Evolutionary conservation across 306 rosid species (phyloP).

Genomic region (apple (Malus domestica)): DNA sequence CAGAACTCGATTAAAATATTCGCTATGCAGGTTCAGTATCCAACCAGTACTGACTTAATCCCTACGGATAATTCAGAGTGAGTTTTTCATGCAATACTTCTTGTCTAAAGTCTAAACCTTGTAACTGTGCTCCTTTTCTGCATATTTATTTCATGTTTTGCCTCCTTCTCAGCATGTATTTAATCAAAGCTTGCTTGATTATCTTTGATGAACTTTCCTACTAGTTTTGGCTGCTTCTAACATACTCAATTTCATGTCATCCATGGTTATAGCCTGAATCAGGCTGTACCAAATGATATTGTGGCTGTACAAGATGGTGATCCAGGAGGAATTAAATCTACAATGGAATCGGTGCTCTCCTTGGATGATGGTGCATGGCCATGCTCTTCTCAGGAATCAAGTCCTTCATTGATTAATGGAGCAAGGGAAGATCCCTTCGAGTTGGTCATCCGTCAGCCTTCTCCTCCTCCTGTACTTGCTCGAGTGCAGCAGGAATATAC

Average conservation of each 20-base stretch:
- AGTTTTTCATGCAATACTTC: constrained; percentile 15
- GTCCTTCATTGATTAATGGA: constrained; percentile 41
- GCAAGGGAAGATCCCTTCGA: constrained; percentile 55
- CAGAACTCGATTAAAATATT: neutral
- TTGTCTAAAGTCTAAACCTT: constrained; percentile 6
- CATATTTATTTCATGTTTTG: constrained; percentile 14
- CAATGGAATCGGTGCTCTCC: constrained; percentile 84
- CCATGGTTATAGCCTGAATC: constrained; percentile 53
- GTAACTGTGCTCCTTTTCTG: neutral
- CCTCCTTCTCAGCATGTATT: neutral
- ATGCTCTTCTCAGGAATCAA: constrained; percentile 41
- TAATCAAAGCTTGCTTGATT: constrained; percentile 2
- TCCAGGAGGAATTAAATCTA: constrained; percentile 40
- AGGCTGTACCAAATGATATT: constrained; percentile 57
- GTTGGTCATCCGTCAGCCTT: constrained; percentile 66
- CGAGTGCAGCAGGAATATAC: constrained; percentile 46
- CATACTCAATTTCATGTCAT: constrained; percentile 19
- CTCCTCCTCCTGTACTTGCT: constrained; percentile 94
- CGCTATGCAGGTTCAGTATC: constrained; percentile 67
- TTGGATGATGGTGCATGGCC: constrained; percentile 82
- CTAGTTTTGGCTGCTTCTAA: constrained; percentile 25
- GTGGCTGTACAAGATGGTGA: constrained; percentile 55
- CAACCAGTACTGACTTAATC: constrained; percentile 60
- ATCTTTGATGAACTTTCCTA: constrained; percentile 10
- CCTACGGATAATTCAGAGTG: constrained; percentile 50